phyloP scores from a whole-genome alignment of 164 flowering plant genomes.

The Dillenia turbinata region DNA sequence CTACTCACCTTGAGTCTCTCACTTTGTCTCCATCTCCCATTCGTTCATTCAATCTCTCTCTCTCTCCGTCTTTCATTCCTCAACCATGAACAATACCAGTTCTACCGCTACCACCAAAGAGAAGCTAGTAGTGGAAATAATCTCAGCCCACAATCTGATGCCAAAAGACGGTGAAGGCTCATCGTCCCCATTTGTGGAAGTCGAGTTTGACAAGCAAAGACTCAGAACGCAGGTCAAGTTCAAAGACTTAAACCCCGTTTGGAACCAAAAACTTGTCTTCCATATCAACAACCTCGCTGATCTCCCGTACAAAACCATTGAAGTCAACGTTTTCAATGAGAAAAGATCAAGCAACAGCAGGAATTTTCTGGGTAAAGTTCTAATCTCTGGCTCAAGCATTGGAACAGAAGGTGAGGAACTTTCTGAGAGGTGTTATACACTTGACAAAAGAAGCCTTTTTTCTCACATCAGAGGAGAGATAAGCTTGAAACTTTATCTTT shows the following conservation, averaged over 20 bases:
- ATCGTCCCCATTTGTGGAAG: slow-evolving; percentile 52
- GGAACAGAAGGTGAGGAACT: slow-evolving; percentile 37
- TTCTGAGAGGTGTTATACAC: slow-evolving; percentile 30
- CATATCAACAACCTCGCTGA: slow-evolving; percentile 34
- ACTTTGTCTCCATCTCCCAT: neutral
- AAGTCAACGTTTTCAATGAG: slow-evolving; percentile 53
- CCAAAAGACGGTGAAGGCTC: slow-evolving; percentile 74
- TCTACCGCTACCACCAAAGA: slow-evolving; percentile 16
- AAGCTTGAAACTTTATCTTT: slow-evolving; percentile 41
- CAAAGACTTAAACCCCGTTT: slow-evolving; percentile 57
- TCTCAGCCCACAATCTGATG: slow-evolving; percentile 65
- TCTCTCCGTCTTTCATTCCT: slow-evolving; percentile 1
- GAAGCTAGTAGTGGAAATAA: slow-evolving; percentile 59
- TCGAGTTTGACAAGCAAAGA: slow-evolving; percentile 55
- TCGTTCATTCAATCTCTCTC: neutral
- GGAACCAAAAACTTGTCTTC: slow-evolving; percentile 65
- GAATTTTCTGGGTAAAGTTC: slow-evolving; percentile 50
- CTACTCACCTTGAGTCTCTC: neutral
- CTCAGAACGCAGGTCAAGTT: slow-evolving; percentile 41
- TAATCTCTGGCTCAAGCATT: slow-evolving; percentile 36
- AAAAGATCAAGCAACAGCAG: slow-evolving; percentile 39
- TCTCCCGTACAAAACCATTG: slow-evolving; percentile 44
- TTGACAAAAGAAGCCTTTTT: slow-evolving; percentile 55
- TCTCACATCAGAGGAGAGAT: slow-evolving; percentile 63
- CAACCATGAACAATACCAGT: neutral